A percentile compares a stretch with the other conserved stretches of the same genome.
Evolutionary conservation across 179 eudicot genomes (phyloP).

Genomic region (Vitellaria paradoxa): DNA sequence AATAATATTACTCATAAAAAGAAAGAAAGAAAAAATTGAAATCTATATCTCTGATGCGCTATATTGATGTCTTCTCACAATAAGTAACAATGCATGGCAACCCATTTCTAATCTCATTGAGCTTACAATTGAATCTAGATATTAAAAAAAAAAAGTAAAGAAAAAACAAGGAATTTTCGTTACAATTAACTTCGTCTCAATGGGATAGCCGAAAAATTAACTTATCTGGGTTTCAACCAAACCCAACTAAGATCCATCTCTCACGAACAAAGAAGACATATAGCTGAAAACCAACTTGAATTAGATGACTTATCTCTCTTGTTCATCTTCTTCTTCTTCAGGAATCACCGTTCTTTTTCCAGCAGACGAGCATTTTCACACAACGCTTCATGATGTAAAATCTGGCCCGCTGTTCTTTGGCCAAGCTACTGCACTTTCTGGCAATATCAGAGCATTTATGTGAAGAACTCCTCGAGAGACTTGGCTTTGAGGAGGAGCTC

Average conservation of each 20-base stretch:
- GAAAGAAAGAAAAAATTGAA: no score
- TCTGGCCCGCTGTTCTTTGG: conserved; percentile 62
- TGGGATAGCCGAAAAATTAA: conserved; percentile 15
- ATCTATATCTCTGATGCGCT: no score
- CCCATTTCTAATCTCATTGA: conserved; percentile 7
- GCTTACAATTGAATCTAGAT: conserved; percentile 15
- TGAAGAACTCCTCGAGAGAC: conserved; percentile 39
- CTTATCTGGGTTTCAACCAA: not conserved
- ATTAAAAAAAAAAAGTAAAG: not conserved
- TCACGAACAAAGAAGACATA: not conserved
- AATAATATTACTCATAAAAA: no score
- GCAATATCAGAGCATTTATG: conserved; percentile 45
- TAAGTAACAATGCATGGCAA: conserved; percentile 13
- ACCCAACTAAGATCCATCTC: conserved; percentile 16
- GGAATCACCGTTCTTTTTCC: conserved; percentile 54
- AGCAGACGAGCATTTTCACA: conserved; percentile 57
- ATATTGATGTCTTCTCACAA: not conserved
- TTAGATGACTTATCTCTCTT: not conserved
- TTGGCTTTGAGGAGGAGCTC: conserved; percentile 25
- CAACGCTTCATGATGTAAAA: conserved; percentile 68
- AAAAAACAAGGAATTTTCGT: not conserved
- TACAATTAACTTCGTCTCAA: conserved; percentile 3
- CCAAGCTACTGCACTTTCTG: conserved; percentile 48
- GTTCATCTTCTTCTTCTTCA: not conserved
- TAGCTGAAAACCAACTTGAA: not conserved